These are phyloP conservation scores for Blastomyces parvus DNA, from an alignment of 2,329 filamentous ascomycete genomes.

Conservation along the genomic window DNA sequence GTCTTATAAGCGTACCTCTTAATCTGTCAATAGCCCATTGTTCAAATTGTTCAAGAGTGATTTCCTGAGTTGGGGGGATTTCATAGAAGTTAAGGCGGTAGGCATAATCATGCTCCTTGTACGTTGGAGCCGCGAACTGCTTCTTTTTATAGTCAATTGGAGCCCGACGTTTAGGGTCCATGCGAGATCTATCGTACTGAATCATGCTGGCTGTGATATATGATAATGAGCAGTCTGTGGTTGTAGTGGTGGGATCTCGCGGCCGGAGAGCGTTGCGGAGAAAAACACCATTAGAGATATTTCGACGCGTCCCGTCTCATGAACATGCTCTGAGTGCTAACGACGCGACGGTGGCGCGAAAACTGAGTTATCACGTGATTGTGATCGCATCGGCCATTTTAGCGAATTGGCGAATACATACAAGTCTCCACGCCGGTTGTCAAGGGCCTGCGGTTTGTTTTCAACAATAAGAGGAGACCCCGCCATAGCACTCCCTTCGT, in stretches of 20 bases:
- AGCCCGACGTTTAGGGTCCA: slow-evolving; percentile 62
- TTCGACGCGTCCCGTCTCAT: slow-evolving; percentile 1
- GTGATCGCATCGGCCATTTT: neutral
- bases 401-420: neutral
- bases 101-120: slow-evolving; percentile 68
- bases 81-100: slow-evolving; percentile 88
- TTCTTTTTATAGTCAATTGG: slow-evolving; percentile 71
- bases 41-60: slow-evolving; percentile 94
- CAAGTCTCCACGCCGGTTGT: neutral
- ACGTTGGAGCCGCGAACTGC: slow-evolving; percentile 71
- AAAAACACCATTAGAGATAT: neutral
- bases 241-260: neutral
- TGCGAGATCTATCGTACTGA: slow-evolving; percentile 34
- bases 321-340: too few species aligned
- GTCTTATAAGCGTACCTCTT: slow-evolving; percentile 48
- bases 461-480: neutral
- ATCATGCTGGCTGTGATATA: slow-evolving; percentile 27
- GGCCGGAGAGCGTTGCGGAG: neutral
- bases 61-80: slow-evolving; percentile 79
- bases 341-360: neutral
- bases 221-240: neutral
- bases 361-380: neutral
- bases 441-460: too few species aligned
- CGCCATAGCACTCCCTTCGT: neutral
- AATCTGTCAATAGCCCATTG: slow-evolving; percentile 95